Evolutionary conservation across 208 protist genomes (phyloP).

Genomic region (Naegleria lovaniensis): DNA sequence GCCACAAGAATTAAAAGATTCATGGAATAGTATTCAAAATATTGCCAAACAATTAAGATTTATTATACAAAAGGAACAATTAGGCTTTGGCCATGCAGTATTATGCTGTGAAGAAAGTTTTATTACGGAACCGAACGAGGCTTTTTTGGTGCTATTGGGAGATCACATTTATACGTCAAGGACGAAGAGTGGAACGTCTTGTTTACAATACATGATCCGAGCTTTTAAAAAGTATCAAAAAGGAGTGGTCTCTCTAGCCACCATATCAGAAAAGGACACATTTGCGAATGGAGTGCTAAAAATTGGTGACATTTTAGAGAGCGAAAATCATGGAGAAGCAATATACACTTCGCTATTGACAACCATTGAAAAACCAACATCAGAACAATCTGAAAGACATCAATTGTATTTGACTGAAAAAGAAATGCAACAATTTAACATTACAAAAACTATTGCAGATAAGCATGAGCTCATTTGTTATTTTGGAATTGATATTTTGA

Average conservation of each 20-base stretch:
- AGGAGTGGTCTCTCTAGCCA: background rate
- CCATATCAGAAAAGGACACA: background rate
- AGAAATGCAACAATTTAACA: background rate
- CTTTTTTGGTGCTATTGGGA: constrained; percentile 15
- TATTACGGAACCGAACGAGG: background rate
- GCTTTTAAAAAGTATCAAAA: background rate
- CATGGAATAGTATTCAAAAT: background rate
- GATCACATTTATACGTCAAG: constrained; percentile 24
- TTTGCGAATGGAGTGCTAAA: background rate
- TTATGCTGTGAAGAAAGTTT: background rate
- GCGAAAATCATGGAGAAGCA: background rate
- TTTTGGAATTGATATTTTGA: constrained; percentile 29
- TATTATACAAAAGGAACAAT: constrained; percentile 14
- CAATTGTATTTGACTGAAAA: background rate
- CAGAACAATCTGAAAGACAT: background rate
- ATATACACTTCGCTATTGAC: background rate
- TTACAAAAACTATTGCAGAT: background rate
- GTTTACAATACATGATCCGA: background rate
- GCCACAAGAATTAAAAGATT: background rate
- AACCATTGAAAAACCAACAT: constrained; percentile 16
- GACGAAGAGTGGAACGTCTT: background rate
- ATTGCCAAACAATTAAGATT: background rate
- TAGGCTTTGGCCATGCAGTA: constrained; percentile 22
- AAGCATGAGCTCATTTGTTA: background rate
- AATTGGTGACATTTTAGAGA: background rate